phyloP scores from a whole-genome alignment of 208 protist species.

The Trypanosoma lewisi region DNA sequence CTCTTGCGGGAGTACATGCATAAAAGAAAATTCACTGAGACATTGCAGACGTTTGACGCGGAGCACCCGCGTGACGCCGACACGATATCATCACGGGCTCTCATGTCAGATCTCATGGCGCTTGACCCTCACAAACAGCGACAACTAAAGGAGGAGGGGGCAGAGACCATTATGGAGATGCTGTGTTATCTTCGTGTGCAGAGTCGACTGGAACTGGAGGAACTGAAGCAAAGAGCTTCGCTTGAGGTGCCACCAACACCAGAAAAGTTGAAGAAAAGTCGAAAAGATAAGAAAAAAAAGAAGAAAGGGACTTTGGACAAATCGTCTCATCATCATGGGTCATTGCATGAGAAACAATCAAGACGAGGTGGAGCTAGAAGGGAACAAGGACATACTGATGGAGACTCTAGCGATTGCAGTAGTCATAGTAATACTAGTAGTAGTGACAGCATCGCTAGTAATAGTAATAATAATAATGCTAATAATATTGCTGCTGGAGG shows the following conservation, averaged over 20 bases:
- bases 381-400: neutral
- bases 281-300: conserved; percentile 16
- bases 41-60: conserved; percentile 80
- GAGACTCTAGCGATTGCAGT: neutral
- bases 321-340: conserved; percentile 7
- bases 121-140: conserved; percentile 42
- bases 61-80: conserved; percentile 75
- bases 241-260: conserved; percentile 49
- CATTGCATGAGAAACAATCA: neutral
- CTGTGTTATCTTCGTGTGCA: conserved; percentile 80
- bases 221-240: conserved; percentile 38
- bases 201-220: conserved; percentile 44
- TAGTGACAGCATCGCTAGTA: conserved; percentile 5
- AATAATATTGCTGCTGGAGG: neutral
- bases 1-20: conserved; percentile 93
- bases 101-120: conserved; percentile 89
- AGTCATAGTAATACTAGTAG: conserved; percentile 11
- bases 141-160: conserved; percentile 62
- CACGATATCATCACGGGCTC: conserved; percentile 81
- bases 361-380: neutral
- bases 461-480: neutral
- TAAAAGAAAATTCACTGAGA: conserved; percentile 73
- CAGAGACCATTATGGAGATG: conserved; percentile 93
- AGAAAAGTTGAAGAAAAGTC: conserved; percentile 34
- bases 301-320: conserved; percentile 1